These are phyloP conservation scores for Pichia rugopelliculosa DNA, from an alignment of 805 yeast genomes.

Conservation along the genomic window DNA sequence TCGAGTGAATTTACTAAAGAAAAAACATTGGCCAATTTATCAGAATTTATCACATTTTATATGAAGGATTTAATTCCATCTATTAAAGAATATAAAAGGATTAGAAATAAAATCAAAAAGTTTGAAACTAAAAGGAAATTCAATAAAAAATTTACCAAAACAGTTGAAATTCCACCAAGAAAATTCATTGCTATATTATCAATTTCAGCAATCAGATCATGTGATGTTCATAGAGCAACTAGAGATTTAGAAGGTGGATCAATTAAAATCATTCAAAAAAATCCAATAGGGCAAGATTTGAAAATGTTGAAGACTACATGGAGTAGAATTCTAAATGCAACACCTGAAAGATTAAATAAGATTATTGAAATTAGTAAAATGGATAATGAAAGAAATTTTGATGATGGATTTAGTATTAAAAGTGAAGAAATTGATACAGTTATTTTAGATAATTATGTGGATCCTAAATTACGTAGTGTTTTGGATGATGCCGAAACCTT, in stretches of 20 bases:
- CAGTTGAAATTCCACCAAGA: constrained; percentile 24
- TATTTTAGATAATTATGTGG: constrained; percentile 56
- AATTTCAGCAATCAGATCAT: constrained; percentile 79
- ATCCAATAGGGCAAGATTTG: constrained; percentile 59
- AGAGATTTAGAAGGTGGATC: constrained; percentile 41
- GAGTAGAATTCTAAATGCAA: constrained; percentile 50
- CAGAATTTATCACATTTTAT: constrained; percentile 44
- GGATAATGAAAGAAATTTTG: constrained; percentile 3
- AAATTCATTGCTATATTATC: constrained; percentile 49
- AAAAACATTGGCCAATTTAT: constrained; percentile 49
- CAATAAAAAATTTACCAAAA: constrained; percentile 20
- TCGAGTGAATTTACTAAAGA: constrained; percentile 50
- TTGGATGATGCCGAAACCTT: constrained; percentile 51
- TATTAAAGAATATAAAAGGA: constrained; percentile 20
- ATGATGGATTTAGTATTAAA: constrained; percentile 34
- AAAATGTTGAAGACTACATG: constrained; percentile 35
- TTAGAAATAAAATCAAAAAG: constrained; percentile 25
- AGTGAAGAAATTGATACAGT: constrained; percentile 43
- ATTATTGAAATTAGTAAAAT: constrained; percentile 5
- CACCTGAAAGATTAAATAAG: constrained; percentile 51
- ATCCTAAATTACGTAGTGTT: constrained; percentile 49
- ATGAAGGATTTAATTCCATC: constrained; percentile 40
- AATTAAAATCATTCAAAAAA: constrained; percentile 67
- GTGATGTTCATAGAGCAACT: constrained; percentile 69
- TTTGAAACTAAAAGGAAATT: constrained; percentile 20